A percentile compares a stretch with the other conserved stretches of the same genome.
Evolutionary conservation across 495 filamentous ascomycete species (phyloP).

Genomic region (Aspergillus leporis): DNA sequence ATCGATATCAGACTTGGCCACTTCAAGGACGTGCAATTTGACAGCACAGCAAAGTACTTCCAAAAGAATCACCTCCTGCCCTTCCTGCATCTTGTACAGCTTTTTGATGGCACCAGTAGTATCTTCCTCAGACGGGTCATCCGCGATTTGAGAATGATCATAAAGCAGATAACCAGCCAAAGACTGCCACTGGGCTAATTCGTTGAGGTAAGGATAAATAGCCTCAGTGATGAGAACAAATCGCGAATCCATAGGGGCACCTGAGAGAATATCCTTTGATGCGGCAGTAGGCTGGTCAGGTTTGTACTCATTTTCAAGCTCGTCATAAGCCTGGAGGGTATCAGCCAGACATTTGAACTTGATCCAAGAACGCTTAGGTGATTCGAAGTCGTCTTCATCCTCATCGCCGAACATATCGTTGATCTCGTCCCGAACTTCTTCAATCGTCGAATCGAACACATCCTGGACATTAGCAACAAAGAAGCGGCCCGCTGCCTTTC

Average conservation of each 20-base stretch:
- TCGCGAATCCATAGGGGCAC: constrained; percentile 64
- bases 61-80: constrained; percentile 80
- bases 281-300: constrained; percentile 29
- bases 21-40: constrained; percentile 61
- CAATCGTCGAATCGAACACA: constrained; percentile 72
- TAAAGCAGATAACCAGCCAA: constrained; percentile 88
- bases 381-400: constrained; percentile 70
- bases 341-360: constrained; percentile 88
- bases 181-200: constrained; percentile 83
- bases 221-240: constrained; percentile 82
- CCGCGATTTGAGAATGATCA: constrained; percentile 69
- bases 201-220: constrained; percentile 76
- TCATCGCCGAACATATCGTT: constrained; percentile 64
- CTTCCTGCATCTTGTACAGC: constrained; percentile 69
- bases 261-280: constrained; percentile 38
- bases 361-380: constrained; percentile 79
- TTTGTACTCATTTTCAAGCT: constrained; percentile 47
- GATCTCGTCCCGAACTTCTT: constrained; percentile 82
- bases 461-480: constrained; percentile 85
- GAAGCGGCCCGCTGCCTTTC: constrained; percentile 85
- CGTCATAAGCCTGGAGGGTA: constrained; percentile 76
- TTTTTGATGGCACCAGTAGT: constrained; percentile 56
- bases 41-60: constrained; percentile 83
- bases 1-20: constrained; percentile 55
- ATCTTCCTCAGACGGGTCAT: constrained; percentile 54